These are phyloP conservation scores for Bacterosira constricta DNA, from an alignment of 108 stramenopile genomes.

Conservation along the genomic window DNA sequence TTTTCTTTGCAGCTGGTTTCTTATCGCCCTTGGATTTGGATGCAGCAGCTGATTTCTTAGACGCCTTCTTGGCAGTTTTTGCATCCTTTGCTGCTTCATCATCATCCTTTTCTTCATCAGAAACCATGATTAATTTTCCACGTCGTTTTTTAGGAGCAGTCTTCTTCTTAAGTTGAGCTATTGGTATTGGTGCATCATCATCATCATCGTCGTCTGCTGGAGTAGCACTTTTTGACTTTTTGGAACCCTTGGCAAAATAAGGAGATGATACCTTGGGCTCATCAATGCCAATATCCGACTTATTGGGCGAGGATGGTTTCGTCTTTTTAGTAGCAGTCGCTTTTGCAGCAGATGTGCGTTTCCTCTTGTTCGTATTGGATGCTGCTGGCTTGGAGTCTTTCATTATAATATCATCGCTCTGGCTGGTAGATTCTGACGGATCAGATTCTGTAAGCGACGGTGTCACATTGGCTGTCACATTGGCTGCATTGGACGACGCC, in stretches of 20 bases:
- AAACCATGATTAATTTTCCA: background rate
- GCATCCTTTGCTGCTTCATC: background rate
- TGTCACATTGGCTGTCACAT: too few species aligned
- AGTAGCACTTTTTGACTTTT: background rate
- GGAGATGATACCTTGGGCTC: background rate
- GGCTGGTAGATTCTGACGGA: background rate
- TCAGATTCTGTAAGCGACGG: too few species aligned
- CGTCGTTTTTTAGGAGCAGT: background rate
- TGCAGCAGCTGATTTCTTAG: background rate
- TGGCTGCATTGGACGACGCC: background rate
- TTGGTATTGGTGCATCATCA: background rate
- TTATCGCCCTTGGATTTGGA: slow-evolving; percentile 10
- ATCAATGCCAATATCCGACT: background rate
- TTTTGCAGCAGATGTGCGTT: background rate
- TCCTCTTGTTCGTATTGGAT: background rate
- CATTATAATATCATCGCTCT: background rate
- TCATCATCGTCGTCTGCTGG: slow-evolving; percentile 23
- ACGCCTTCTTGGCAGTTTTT: background rate
- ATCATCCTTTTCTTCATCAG: background rate
- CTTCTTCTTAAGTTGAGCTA: too few species aligned
- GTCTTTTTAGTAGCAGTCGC: background rate
- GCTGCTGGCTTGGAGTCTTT: background rate
- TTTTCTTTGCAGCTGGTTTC: slow-evolving; percentile 1
- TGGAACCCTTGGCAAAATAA: slow-evolving; percentile 1
- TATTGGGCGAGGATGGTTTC: background rate